A percentile compares a stretch with the other conserved stretches of the same genome.
phyloP scores from a whole-genome alignment of 202 grass and related monocot species.

The Digitaria exilis region DNA sequence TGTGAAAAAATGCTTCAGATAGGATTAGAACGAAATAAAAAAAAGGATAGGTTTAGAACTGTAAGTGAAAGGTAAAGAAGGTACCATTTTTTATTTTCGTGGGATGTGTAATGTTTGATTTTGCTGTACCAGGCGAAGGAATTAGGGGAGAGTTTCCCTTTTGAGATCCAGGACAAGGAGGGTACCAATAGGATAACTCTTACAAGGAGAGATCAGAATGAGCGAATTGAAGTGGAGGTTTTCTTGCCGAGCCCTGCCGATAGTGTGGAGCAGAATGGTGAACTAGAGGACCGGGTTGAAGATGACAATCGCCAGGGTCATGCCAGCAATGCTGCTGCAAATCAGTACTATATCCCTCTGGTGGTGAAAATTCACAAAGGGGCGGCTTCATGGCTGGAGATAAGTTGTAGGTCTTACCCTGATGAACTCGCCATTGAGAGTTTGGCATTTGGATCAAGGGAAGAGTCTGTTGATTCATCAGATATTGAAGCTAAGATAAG shows the following conservation, averaged over 20 bases:
- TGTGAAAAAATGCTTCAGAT: neutral
- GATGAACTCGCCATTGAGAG: slow-evolving; percentile 36
- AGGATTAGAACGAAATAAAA: neutral
- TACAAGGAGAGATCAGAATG: slow-evolving; percentile 8
- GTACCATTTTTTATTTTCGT: neutral
- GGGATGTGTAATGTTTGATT: slow-evolving; percentile 11
- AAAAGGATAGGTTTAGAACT: neutral
- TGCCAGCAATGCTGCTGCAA: neutral
- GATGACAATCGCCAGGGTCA: neutral
- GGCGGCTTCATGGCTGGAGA: slow-evolving; percentile 36
- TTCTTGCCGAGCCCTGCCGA: slow-evolving; percentile 21
- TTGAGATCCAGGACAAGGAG: slow-evolving; percentile 52
- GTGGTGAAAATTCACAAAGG: slow-evolving; percentile 37
- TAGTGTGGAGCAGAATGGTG: neutral
- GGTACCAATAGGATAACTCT: slow-evolving; percentile 44
- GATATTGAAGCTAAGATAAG: slow-evolving; percentile 31
- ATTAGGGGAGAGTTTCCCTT: slow-evolving; percentile 41
- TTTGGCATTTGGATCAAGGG: slow-evolving; percentile 17
- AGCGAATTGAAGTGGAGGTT: slow-evolving; percentile 46
- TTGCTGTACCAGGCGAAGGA: slow-evolving; percentile 31
- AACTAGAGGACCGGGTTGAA: neutral
- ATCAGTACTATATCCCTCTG: slow-evolving; percentile 41
- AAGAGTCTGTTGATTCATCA: slow-evolving; percentile 23
- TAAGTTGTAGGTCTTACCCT: slow-evolving; percentile 49
- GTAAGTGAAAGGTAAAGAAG: neutral